phyloP scores from a whole-genome alignment of 768 basidiomycete species.

The Leccinum sublutescens region DNA sequence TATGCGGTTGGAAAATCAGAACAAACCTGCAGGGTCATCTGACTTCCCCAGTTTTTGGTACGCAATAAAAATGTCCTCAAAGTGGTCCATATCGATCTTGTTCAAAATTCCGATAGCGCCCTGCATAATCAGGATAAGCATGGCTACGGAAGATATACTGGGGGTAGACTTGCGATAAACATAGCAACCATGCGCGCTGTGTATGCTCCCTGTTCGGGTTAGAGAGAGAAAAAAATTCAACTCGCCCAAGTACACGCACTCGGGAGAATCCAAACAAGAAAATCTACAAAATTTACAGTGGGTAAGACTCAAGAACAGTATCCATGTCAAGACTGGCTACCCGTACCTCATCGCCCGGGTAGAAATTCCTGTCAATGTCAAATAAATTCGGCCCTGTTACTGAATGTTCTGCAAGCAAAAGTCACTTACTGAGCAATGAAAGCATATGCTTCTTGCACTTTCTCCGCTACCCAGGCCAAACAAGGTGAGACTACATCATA shows the following conservation, averaged over 20 bases:
- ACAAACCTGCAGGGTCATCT: slow-evolving; percentile 44
- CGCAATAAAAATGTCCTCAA: slow-evolving; percentile 58
- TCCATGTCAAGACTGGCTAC: background rate
- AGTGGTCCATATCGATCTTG: slow-evolving; percentile 69
- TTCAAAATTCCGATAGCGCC: slow-evolving; percentile 71
- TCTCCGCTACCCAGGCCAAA: slow-evolving; percentile 47
- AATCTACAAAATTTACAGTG: slow-evolving; percentile 44
- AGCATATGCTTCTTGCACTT: slow-evolving; percentile 77
- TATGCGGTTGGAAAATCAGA: background rate
- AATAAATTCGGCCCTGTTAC: background rate
- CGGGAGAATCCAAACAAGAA: slow-evolving; percentile 79
- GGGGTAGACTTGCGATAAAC: slow-evolving; percentile 37
- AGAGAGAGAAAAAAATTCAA: background rate
- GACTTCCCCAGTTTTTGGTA: slow-evolving; percentile 63
- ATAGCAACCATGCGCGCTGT: slow-evolving; percentile 72
- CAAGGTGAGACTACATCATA: slow-evolving; percentile 4
- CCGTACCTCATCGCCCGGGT: slow-evolving; percentile 67
- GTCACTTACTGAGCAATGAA: slow-evolving; percentile 71
- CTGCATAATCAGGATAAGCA: slow-evolving; percentile 33
- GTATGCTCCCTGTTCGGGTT: slow-evolving; percentile 59
- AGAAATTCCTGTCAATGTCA: slow-evolving; percentile 53
- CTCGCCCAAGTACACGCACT: slow-evolving; percentile 34
- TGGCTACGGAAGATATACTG: background rate
- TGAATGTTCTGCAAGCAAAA: background rate
- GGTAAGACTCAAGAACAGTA: background rate